phyloP scores from a whole-genome alignment of 1,284 basidiomycete species.

The Anthracocystis panici-leucophaei region DNA sequence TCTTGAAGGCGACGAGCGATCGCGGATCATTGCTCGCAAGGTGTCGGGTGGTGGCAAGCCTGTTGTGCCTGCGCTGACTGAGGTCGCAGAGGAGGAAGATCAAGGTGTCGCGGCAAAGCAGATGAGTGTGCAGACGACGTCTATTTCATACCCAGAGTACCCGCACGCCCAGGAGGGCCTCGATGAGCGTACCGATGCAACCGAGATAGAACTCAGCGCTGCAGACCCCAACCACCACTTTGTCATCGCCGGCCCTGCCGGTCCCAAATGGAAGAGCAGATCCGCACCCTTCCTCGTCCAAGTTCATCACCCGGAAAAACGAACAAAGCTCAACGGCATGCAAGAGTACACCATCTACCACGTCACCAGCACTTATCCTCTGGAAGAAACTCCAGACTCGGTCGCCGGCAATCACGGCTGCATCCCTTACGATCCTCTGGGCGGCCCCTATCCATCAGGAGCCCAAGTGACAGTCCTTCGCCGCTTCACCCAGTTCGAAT shows the following conservation, averaged over 20 bases:
- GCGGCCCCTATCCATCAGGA: constrained; percentile 38
- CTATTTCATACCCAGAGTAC: not conserved
- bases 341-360: constrained; percentile 79
- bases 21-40: constrained; percentile 33
- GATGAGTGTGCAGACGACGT: not conserved
- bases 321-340: constrained; percentile 76
- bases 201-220: constrained; percentile 3
- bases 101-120: constrained; percentile 7
- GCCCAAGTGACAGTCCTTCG: constrained; percentile 74
- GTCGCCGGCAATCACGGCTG: not conserved
- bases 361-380: constrained; percentile 79
- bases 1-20: constrained; percentile 30
- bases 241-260: constrained; percentile 76
- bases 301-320: constrained; percentile 82
- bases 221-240: constrained; percentile 73
- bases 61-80: constrained; percentile 7
- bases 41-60: constrained; percentile 32
- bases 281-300: constrained; percentile 79
- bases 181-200: not conserved
- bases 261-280: constrained; percentile 78
- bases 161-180: not conserved
- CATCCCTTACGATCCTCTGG: constrained; percentile 55
- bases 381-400: constrained; percentile 2
- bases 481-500: constrained; percentile 85
- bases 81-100: constrained; percentile 21